Conservation (phyloP, 2,329 filamentous ascomycete genomes). For the Penicillium sp. region DNA sequence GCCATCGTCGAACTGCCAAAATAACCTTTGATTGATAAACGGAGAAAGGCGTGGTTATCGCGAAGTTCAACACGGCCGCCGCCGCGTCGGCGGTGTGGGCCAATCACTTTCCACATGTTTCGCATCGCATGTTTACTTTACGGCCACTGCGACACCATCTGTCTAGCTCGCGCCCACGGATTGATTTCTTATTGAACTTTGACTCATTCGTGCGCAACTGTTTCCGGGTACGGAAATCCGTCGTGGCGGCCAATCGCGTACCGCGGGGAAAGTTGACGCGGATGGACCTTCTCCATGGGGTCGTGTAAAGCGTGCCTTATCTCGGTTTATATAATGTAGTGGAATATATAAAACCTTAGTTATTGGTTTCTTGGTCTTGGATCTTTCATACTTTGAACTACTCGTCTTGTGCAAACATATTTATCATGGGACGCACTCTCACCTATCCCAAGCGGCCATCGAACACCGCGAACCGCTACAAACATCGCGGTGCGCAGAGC, state of each 20-base stretch:
- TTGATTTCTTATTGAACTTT: neutral
- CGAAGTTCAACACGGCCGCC: constrained; percentile 17
- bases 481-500: constrained; percentile 55
- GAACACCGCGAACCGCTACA: constrained; percentile 67
- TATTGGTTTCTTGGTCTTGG: neutral
- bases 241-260: constrained; percentile 3
- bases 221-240: constrained; percentile 1
- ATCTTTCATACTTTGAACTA: neutral
- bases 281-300: constrained; percentile 18
- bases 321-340: neutral
- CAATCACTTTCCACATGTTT: constrained; percentile 25
- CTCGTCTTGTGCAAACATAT: neutral
- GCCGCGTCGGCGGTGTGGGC: constrained; percentile 24
- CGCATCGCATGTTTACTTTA: constrained; percentile 3
- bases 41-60: constrained; percentile 6
- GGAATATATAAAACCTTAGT: constrained; percentile 2
- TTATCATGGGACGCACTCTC: constrained; percentile 43
- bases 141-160: neutral
- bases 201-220: constrained; percentile 3
- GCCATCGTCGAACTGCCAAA: constrained; percentile 29
- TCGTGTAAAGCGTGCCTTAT: constrained; percentile 4
- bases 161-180: no score
- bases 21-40: constrained; percentile 4
- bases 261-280: constrained; percentile 5
- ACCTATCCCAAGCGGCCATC: constrained; percentile 62